Base-by-base conservation (phyloP, 1,139 yeast species). In the Wickerhamomyces sp. region DNA sequence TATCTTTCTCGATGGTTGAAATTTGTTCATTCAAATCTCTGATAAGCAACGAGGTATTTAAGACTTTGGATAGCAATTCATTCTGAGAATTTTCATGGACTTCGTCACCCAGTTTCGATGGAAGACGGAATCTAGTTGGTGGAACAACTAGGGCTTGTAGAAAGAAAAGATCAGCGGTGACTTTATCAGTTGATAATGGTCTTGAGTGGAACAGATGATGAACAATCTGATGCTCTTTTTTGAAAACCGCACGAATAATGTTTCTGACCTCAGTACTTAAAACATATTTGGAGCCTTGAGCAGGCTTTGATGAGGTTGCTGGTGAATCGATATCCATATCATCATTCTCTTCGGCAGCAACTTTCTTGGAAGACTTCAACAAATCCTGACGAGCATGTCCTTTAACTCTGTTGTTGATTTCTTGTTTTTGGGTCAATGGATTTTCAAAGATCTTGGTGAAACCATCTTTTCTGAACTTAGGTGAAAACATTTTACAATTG, bases 31-130 rank as follows among this genome's bases (percentile, higher is more conserved):
- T 90, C 59, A 91, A 77, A 62, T 90, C 98, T 65, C 96, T 79
- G 52, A 94, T 91, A 45, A 85, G 71, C 53, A 90, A 69, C 29
- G 94, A 76, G 1, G 97, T 86, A 50, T 84, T 84, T 58, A 94
- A 73, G 45, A 94, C 76, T 60, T 82, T 85, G 26, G 94, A 77
- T 45, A 94, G 72, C 52, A 90, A 73, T 66, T 91, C 97, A 66
- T 93, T 93, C 68, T 91, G 96, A 43, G 94, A 72, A 65, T 90
- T 91, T 68, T 94, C 96, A 65, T 93, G 99, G 52, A 93, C 80
- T 64, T 89, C 96, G 48, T 93, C 99, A 46, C 99, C 99, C 48
- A 94, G 75, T 65, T 91, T 91, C n/a, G 96, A 85, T 14, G 99
- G 99, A 55, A 93, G 77, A 67, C 99, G 79, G 73, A 93, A 94